phyloP scores from a whole-genome alignment of 495 filamentous ascomycete genomes.

The Podospora fimiseda region DNA sequence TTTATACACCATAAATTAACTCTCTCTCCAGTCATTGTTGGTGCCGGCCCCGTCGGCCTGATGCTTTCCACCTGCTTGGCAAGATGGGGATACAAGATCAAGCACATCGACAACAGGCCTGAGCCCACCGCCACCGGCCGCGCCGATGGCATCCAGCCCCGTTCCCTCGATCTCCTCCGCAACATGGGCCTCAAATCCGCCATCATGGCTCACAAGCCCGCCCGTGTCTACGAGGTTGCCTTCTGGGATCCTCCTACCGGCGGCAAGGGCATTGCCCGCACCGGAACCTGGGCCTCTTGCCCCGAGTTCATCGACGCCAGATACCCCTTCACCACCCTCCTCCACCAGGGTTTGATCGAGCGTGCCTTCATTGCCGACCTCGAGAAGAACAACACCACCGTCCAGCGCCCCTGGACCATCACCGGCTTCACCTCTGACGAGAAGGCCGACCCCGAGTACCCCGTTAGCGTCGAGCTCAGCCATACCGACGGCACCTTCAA shows the following conservation, averaged over 20 bases:
- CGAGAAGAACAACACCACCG: slow-evolving; percentile 47
- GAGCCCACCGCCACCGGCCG: slow-evolving; percentile 65
- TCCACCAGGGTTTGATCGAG: slow-evolving; percentile 73
- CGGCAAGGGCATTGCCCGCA: slow-evolving; percentile 57
- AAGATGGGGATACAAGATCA: slow-evolving; percentile 63
- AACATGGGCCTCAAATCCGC: slow-evolving; percentile 66
- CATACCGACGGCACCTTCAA: slow-evolving; percentile 64
- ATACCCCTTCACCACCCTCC: slow-evolving; percentile 68
- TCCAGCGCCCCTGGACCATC: slow-evolving; percentile 57
- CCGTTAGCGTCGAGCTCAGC: slow-evolving; percentile 62
- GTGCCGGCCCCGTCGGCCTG: slow-evolving; percentile 83
- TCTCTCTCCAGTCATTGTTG: slow-evolving; percentile 77
- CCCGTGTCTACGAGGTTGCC: slow-evolving; percentile 67
- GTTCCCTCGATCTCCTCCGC: slow-evolving; percentile 67
- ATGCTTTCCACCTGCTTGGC: slow-evolving; percentile 76
- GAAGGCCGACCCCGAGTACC: slow-evolving; percentile 51
- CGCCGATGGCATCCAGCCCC: slow-evolving; percentile 75
- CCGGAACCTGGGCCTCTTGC: slow-evolving; percentile 64
- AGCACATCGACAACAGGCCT: slow-evolving; percentile 65
- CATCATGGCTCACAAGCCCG: slow-evolving; percentile 70
- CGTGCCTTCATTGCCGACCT: slow-evolving; percentile 64
- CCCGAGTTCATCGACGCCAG: slow-evolving; percentile 67
- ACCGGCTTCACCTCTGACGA: slow-evolving; percentile 57
- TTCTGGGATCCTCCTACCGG: slow-evolving; percentile 66
- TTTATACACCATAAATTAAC: too few relatives aligned